A percentile compares a stretch with the other conserved stretches of the same genome.
Conservation (phyloP, 2,329 filamentous ascomycete genomes). For the Pyrenophora seminiperda region DNA sequence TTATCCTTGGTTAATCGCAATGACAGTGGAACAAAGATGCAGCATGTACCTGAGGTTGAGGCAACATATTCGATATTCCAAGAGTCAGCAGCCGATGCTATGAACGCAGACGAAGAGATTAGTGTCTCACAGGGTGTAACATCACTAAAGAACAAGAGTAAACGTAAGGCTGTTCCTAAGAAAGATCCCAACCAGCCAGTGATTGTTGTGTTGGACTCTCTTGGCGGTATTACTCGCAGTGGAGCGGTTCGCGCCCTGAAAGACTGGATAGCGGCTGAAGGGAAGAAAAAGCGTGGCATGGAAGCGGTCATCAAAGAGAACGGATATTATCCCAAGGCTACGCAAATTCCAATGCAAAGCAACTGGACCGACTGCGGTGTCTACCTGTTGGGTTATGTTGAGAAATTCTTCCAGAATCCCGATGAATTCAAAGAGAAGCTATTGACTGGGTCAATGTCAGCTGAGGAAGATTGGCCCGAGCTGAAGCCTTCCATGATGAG, state of each 20-base stretch:
- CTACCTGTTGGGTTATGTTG: conserved; percentile 82
- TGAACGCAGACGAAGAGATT: conserved; percentile 8
- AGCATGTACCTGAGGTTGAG: not conserved
- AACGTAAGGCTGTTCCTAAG: conserved; percentile 32
- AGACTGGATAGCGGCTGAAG: conserved; percentile 77
- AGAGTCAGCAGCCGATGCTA: not conserved
- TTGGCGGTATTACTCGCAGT: conserved; percentile 62
- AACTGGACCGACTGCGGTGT: conserved; percentile 92
- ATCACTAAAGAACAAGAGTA: conserved; percentile 29
- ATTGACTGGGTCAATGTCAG: conserved; percentile 67
- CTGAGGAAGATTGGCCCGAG: conserved; percentile 59
- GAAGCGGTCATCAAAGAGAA: conserved; percentile 53
- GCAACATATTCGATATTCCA: not conserved
- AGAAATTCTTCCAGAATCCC: conserved; percentile 78
- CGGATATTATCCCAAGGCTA: conserved; percentile 68
- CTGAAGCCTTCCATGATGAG: conserved; percentile 65
- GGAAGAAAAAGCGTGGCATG: conserved; percentile 64
- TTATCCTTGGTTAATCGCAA: conserved; percentile 31
- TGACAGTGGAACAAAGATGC: conserved; percentile 2
- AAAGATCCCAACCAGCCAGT: conserved; percentile 56
- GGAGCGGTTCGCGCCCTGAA: conserved; percentile 71
- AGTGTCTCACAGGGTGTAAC: conserved; percentile 15
- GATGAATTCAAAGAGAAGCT: conserved; percentile 70
- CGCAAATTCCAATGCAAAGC: conserved; percentile 73
- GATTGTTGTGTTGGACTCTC: conserved; percentile 87